phyloP scores from a whole-genome alignment of 78 protist genomes.

The Dictyostelium capitatum region DNA sequence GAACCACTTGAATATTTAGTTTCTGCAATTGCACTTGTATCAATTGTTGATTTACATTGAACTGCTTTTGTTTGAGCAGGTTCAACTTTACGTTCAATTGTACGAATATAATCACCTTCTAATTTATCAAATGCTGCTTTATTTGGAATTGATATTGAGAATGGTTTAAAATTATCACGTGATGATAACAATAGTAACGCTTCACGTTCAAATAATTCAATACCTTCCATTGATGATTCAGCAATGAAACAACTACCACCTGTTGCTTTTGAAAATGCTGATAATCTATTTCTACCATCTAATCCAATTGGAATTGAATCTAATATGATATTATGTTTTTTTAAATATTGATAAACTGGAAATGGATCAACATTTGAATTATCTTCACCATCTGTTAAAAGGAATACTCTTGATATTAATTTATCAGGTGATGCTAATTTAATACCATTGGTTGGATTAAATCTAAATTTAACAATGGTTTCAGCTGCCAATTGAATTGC shows the following conservation, averaged over 20 bases:
- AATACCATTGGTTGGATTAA: not conserved
- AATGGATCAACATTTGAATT: constrained; percentile 31
- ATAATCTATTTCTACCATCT: not conserved
- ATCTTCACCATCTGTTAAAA: constrained; percentile 67
- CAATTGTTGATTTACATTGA: not conserved
- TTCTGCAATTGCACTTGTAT: not conserved
- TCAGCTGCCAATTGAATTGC: constrained; percentile 48
- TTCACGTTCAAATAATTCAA: constrained; percentile 62
- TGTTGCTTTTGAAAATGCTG: constrained; percentile 36
- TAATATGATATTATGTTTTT: constrained; percentile 14
- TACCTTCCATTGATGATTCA: constrained; percentile 27
- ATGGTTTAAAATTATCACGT: constrained; percentile 41
- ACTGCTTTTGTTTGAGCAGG: not conserved
- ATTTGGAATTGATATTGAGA: not conserved
- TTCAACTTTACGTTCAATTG: constrained; percentile 44
- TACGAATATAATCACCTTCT: not conserved
- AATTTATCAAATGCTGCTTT: not conserved
- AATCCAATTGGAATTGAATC: constrained; percentile 76
- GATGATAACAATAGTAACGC: constrained; percentile 5
- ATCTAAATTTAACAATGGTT: constrained; percentile 16
- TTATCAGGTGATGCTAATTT: not conserved
- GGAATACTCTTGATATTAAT: constrained; percentile 21
- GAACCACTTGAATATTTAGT: not conserved
- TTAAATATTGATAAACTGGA: constrained; percentile 15
- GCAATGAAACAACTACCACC: constrained; percentile 68